Conservation (phyloP, 1,284 basidiomycete genomes). For the Vanrija sp. region DNA sequence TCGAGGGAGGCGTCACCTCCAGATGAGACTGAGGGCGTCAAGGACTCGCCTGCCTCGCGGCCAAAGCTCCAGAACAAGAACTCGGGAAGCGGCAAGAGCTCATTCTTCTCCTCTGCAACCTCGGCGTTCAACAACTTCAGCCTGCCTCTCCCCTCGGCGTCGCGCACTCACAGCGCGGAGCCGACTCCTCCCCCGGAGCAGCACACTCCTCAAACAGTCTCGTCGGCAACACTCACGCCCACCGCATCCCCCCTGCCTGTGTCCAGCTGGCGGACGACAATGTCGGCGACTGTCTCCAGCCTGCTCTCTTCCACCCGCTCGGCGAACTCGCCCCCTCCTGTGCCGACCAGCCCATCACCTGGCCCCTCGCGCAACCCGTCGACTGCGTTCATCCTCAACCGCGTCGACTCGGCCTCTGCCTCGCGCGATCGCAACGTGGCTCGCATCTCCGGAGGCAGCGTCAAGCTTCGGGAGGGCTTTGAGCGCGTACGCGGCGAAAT, state of each 20-base stretch:
- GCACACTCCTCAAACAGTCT: not conserved
- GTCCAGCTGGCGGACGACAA: slow-evolving; percentile 30
- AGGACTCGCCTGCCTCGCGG: not conserved
- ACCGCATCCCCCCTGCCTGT: not conserved
- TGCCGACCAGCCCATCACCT: slow-evolving; percentile 2
- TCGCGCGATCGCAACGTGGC: slow-evolving; percentile 37
- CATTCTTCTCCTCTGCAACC: slow-evolving; percentile 11
- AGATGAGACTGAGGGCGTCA: not conserved
- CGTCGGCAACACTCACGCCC: not conserved
- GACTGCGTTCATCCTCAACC: slow-evolving; percentile 21
- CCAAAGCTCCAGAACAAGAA: not conserved
- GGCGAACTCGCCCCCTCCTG: slow-evolving; percentile 8
- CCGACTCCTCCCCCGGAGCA: not conserved
- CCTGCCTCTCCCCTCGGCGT: slow-evolving; percentile 1
- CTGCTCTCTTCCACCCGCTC: slow-evolving; percentile 21
- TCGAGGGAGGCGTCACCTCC: no score
- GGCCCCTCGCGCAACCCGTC: slow-evolving; percentile 6
- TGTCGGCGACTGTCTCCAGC: slow-evolving; percentile 36
- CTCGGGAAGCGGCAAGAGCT: not conserved
- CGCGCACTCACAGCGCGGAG: no score
- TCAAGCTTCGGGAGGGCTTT: slow-evolving; percentile 40
- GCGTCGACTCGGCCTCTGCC: slow-evolving; percentile 30
- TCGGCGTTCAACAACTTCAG: slow-evolving; percentile 9
- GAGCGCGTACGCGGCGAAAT: slow-evolving; percentile 44
- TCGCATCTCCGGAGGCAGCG: slow-evolving; percentile 31